These are phyloP conservation scores for Elsinoe batatas DNA, from an alignment of 2,329 filamentous ascomycete species.

Conservation along the genomic window DNA sequence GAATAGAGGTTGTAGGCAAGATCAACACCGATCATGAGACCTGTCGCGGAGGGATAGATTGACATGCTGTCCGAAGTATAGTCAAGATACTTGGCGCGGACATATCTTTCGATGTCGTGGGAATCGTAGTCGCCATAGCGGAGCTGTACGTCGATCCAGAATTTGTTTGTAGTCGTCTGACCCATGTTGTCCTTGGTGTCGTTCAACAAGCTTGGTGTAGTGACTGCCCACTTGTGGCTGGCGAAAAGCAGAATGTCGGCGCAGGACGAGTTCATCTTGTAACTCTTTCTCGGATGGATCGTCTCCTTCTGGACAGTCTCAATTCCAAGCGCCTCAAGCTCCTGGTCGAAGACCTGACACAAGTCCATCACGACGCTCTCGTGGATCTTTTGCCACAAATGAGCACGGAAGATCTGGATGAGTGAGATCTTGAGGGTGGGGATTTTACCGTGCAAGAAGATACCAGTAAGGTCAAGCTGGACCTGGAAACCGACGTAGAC, in stretches of 20 bases:
- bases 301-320: constrained; percentile 99
- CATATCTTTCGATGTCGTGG: constrained; percentile 96
- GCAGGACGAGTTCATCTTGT: constrained; percentile 99
- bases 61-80: constrained; percentile 99
- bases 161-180: constrained; percentile 92
- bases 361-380: constrained; percentile 98
- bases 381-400: constrained; percentile 99
- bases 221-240: constrained; percentile 98
- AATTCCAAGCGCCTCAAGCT: constrained; percentile 88
- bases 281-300: constrained; percentile 96
- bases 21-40: constrained; percentile 95
- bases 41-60: constrained; percentile 93
- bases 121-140: constrained; percentile 98
- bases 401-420: constrained; percentile 97
- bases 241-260: constrained; percentile 95
- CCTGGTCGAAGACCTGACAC: constrained; percentile 96
- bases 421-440: constrained; percentile 95
- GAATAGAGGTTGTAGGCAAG: constrained; percentile 97
- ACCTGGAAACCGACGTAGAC: constrained; percentile 99
- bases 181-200: constrained; percentile 96
- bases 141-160: constrained; percentile 96
- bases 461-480: constrained; percentile 92
- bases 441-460: constrained; percentile 98
- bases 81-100: constrained; percentile 94
- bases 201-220: constrained; percentile 80